These are phyloP conservation scores for Sphagnum fallax DNA, from an alignment of 228 moss, liverwort and hornwort species.

Conservation along the genomic window DNA sequence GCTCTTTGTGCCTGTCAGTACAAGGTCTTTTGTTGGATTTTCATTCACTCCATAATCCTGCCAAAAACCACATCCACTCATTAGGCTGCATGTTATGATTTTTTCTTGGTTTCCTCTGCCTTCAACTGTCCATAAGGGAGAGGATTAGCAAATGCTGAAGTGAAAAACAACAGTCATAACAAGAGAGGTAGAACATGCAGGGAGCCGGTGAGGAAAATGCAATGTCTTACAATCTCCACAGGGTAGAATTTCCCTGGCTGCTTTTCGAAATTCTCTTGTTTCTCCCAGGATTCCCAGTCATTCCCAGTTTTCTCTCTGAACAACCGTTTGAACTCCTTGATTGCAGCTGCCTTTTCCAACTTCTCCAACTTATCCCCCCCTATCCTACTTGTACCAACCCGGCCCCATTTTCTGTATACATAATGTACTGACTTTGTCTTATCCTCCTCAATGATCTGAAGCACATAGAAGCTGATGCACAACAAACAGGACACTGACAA, in stretches of 20 bases:
- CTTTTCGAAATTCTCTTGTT: constrained; percentile 67
- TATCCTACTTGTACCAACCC: constrained; percentile 74
- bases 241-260: constrained; percentile 84
- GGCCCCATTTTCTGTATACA: constrained; percentile 95
- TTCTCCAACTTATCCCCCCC: constrained; percentile 76
- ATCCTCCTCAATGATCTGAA: constrained; percentile 88
- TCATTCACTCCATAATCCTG: constrained; percentile 89
- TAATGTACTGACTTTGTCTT: constrained; percentile 42
- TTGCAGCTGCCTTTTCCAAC: constrained; percentile 47
- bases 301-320: constrained; percentile 91
- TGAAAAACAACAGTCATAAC: no score
- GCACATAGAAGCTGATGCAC: constrained; percentile 69
- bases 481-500: not conserved
- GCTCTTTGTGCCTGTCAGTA: constrained; percentile 59
- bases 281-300: constrained; percentile 68
- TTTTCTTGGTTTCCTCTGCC: not conserved
- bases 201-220: no score
- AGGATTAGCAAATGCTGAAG: no score
- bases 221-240: constrained; percentile 76
- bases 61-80: constrained; percentile 2
- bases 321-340: constrained; percentile 75
- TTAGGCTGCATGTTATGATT: not conserved
- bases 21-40: constrained; percentile 29
- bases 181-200: not conserved
- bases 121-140: no score